Evolutionary conservation across 257 asterid genomes (phyloP), one percentile per base, ranked within the genome.

Genomic region (Sherardia arvensis): DNA sequence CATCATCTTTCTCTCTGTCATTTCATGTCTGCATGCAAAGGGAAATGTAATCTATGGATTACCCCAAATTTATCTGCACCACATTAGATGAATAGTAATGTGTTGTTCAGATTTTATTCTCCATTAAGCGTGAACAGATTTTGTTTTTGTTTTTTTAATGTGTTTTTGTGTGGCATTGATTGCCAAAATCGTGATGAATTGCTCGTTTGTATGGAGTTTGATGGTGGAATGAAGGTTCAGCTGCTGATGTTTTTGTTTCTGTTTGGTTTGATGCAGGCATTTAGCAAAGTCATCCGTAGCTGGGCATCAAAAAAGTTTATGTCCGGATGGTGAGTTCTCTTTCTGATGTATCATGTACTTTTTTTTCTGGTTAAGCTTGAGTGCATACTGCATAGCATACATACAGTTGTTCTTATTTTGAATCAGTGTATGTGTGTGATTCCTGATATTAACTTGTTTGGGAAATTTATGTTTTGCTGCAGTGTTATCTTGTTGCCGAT

Each of bases 261-360:
- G 63, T 15, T 68, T 63, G 23, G 4, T 23, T 59, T 61, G 60
- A 48, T 72, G 81, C 83, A 86, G 88, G 91, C 91, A 58, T 78
- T 86, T 57, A 62, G 76, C 82, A 83, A 81, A 72, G 90, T 86
- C 11, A 71, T 86, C 62, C 88, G 87, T 68, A 86, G 95, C 73
- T 86, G 95, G 95, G 84, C 87, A 4, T 86, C 80, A 64, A 87
- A 87, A 68, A 87, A 87, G 79, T 84, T 87, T 68, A 84, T 87
- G 85, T 77, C 89, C 0, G 95, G 95, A 79, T 84, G 90, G 95
- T 87, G 51, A 77, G 85, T 82, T 25, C 59, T n/a, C 45, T 10
- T 55, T 34, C 14, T 32, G 25, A 45, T 20, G 8, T 60, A 2
- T 60, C 61, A 21, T 48, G 17, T 48, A 20, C 60, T 22, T 21